Evolutionary conservation across 2,329 filamentous ascomycete genomes (phyloP), one percentile per base, ranked within the genome.

Genomic region (Alternaria panax): DNA sequence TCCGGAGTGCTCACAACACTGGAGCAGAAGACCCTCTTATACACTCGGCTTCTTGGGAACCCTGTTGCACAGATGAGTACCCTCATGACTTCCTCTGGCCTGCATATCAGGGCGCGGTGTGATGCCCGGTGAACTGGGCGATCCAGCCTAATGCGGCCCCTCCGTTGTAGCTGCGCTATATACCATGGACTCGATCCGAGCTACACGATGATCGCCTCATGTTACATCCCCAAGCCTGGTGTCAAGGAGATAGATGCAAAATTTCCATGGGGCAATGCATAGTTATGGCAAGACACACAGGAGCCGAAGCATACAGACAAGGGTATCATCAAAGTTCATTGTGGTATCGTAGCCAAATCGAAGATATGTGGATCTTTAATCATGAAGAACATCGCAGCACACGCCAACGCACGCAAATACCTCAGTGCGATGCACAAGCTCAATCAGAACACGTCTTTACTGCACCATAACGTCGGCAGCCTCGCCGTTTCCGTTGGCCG

Each of bases 391-490:
- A 46, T 51, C 27, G 41, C 30, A 30, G 14, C 36, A 48, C 11
- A 32, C 7, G 18, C 11, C 25, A 14, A 28, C 20, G 2, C 16
- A 11, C n/a, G 7, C 7, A 46, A 18, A 38, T 30, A 16, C 30
- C 20, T 55, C n/a, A 20, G 24, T 20, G 11, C 28, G 28, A 14
- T n/a, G 12, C 25, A 22, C 30, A 32, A 43, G 38, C 45, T 12
- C 45, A 43, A n/a, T 22, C 30, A 16, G 32, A 18, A 32, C 30
- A 50, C 30, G 24, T 36, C 6, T 48, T 51, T 67, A 67, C 27
- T 72, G 70, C 24, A 76, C 73, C 76, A 79, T 78, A 12, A 70
- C 68, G 55, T 79, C 76, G 22, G 51, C 69, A 30, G 75, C 68
- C 34, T 79, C 78, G 20, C 76, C 74, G 43, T 75, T 72, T 24